Evolutionary conservation across 2,329 filamentous ascomycete genomes (phyloP).

Genomic region (Triangularia setosa): DNA sequence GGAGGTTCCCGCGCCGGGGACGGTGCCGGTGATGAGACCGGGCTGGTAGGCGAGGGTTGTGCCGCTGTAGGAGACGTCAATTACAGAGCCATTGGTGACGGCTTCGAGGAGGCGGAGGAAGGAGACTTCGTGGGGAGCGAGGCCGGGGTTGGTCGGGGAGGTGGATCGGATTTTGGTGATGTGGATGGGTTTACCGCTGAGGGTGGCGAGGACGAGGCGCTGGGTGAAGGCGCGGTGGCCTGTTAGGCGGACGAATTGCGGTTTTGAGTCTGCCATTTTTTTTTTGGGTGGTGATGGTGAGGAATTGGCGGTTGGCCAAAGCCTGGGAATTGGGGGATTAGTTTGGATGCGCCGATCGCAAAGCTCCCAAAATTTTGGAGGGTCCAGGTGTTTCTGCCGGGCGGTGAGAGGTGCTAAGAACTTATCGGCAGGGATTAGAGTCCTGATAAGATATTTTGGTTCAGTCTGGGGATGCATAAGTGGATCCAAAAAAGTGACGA

Average conservation of each 20-base stretch:
- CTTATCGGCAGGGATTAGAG: constrained; percentile 20
- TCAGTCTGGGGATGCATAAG: constrained; percentile 2
- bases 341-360: background rate
- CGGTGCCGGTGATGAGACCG: constrained; percentile 83
- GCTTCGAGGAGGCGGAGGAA: constrained; percentile 92
- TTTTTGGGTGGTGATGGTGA: constrained; percentile 17
- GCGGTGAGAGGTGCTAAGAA: constrained; percentile 19
- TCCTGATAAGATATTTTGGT: constrained; percentile 23
- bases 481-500: constrained; percentile 18
- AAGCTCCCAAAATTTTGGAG: constrained; percentile 28
- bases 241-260: constrained; percentile 69
- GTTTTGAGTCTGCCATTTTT: constrained; percentile 42
- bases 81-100: constrained; percentile 89
- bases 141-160: constrained; percentile 80
- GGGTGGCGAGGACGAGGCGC: constrained; percentile 82
- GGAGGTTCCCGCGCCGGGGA: constrained; percentile 67
- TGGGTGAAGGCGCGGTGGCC: constrained; percentile 78
- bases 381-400: constrained; percentile 26
- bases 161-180: constrained; percentile 90
- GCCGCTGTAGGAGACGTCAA: constrained; percentile 95
- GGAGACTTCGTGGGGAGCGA: constrained; percentile 89
- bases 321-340: background rate
- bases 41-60: constrained; percentile 90
- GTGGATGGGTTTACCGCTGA: constrained; percentile 84
- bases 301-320: background rate